A percentile compares a stretch with the other conserved stretches of the same genome.
phyloP scores from a whole-genome alignment of 1,139 yeast species.

The Candida tetrigidarum region DNA sequence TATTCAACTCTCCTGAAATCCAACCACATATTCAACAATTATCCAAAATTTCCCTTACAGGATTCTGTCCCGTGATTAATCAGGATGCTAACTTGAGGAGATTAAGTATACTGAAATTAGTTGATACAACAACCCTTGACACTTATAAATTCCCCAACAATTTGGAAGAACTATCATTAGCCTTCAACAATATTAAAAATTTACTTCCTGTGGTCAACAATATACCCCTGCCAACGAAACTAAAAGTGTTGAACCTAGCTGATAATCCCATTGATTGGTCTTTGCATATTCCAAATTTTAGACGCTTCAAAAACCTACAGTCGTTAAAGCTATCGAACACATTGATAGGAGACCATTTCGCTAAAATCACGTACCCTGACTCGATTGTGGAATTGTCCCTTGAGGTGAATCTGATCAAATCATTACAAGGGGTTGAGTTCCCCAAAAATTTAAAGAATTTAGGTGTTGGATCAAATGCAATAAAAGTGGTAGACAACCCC shows the following conservation, averaged over 20 bases:
- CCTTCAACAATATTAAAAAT: constrained; percentile 21
- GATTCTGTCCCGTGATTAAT: background rate
- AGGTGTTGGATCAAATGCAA: constrained; percentile 27
- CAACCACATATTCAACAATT: constrained; percentile 6
- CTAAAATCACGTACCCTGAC: constrained; percentile 22
- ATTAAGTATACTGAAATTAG: constrained; percentile 7
- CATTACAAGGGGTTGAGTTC: constrained; percentile 24
- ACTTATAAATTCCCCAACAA: constrained; percentile 14
- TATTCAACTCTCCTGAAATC: constrained; percentile 7
- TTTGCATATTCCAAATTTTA: constrained; percentile 11
- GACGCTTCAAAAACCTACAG: constrained; percentile 18
- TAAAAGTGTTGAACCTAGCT: constrained; percentile 22
- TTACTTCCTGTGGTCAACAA: constrained; percentile 7
- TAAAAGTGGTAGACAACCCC: constrained; percentile 18
- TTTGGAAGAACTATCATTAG: constrained; percentile 19
- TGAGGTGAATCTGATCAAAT: constrained; percentile 26
- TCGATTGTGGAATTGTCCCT: constrained; percentile 22
- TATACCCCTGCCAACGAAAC: constrained; percentile 11
- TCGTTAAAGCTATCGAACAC: constrained; percentile 25
- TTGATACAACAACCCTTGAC: constrained; percentile 4
- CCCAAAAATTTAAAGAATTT: constrained; percentile 23
- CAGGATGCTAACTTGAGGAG: constrained; percentile 8
- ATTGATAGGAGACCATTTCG: constrained; percentile 20
- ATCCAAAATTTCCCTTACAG: constrained; percentile 4
- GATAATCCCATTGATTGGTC: constrained; percentile 31